Conservation (phyloP, 306 rosid species). For the Quercus agrifolia region DNA sequence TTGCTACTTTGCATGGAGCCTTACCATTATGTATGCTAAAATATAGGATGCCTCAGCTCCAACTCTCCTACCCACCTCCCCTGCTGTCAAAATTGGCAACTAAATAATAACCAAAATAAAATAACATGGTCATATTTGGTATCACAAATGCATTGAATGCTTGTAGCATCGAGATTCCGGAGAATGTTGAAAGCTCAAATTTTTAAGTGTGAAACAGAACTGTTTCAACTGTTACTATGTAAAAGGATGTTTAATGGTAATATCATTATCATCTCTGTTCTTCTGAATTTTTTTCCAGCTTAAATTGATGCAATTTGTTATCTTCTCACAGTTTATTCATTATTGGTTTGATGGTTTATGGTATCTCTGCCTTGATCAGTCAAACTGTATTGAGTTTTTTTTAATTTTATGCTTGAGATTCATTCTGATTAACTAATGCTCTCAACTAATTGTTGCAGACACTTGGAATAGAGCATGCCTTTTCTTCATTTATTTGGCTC, state of each 20-base stretch:
- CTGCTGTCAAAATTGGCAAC: neutral
- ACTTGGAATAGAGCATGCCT: slow-evolving; percentile 93
- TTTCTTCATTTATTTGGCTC: slow-evolving; percentile 98
- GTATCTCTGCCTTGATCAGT: too few species aligned
- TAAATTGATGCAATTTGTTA: neutral
- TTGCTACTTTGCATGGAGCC: too few species aligned
- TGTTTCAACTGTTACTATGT: too few species aligned
- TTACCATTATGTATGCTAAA: too few species aligned
- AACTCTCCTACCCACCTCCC: neutral
- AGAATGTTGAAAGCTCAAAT: neutral
- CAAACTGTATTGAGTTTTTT: neutral
- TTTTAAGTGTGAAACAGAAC: neutral
- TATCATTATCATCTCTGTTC: neutral
- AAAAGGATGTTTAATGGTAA: neutral
- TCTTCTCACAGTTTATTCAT: neutral
- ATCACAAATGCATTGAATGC: neutral
- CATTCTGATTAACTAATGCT: slow-evolving; percentile 19
- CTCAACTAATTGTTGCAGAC: slow-evolving; percentile 63
- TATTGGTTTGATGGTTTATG: neutral
- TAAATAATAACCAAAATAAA: neutral
- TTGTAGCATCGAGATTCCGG: neutral
- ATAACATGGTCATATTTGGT: neutral
- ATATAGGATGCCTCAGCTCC: too few species aligned
- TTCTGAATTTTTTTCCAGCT: neutral
- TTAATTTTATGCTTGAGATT: neutral